These are phyloP conservation scores for Porpolomopsis calyptriformis DNA, from an alignment of 768 basidiomycete species.

Conservation along the genomic window DNA sequence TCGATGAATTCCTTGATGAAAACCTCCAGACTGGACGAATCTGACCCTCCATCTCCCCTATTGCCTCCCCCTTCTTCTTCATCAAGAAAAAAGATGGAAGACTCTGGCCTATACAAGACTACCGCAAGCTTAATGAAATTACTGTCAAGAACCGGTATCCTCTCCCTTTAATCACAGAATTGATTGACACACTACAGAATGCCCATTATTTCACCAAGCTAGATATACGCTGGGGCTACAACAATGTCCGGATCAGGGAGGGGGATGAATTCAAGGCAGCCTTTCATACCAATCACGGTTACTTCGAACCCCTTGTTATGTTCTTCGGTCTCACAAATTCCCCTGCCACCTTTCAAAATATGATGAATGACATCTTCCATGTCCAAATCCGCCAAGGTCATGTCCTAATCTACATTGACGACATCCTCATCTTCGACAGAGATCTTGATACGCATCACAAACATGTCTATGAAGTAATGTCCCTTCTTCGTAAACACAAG, in stretches of 20 bases:
- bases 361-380: constrained; percentile 13
- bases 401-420: constrained; percentile 32
- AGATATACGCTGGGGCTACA: constrained; percentile 25
- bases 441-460: constrained; percentile 10
- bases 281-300: constrained; percentile 3
- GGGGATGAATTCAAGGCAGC: constrained; percentile 11
- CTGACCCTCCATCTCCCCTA: constrained; percentile 16
- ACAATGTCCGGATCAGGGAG: constrained; percentile 4
- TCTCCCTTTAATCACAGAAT: constrained; percentile 22
- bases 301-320: constrained; percentile 10
- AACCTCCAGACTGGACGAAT: constrained; percentile 18
- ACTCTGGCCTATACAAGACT: constrained; percentile 25
- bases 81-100: constrained; percentile 17
- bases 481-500: constrained; percentile 18
- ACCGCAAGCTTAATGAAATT: constrained; percentile 23
- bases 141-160: constrained; percentile 28
- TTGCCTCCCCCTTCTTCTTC: constrained; percentile 18
- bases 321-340: constrained; percentile 15
- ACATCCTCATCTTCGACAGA: constrained; percentile 28
- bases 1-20: constrained; percentile 20
- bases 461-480: constrained; percentile 15
- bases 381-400: constrained; percentile 16
- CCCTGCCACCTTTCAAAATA: constrained; percentile 13
- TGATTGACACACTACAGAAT: constrained; percentile 16
- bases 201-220: constrained; percentile 24